These are phyloP conservation scores for Podila epicladia DNA, from an alignment of 192 early-diverging fungal genomes.

Conservation along the genomic window DNA sequence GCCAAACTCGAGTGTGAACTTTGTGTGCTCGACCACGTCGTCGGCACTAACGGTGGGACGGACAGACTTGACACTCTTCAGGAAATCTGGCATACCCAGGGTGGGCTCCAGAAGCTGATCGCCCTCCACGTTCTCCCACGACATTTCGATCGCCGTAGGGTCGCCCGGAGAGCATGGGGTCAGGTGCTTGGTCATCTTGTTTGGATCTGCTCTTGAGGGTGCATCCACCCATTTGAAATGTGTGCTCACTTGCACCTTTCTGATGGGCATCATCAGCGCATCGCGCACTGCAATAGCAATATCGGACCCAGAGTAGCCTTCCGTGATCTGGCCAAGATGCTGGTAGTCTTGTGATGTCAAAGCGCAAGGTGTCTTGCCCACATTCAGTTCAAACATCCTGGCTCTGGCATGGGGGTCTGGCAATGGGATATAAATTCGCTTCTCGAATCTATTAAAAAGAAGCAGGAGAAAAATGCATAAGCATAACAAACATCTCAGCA, in stretches of 20 bases:
- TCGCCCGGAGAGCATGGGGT: slow-evolving; percentile 98
- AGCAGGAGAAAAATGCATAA: no score
- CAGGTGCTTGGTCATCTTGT: slow-evolving; percentile 64
- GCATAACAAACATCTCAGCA: neutral
- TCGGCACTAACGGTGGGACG: slow-evolving; percentile 86
- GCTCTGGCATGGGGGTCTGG: slow-evolving; percentile 89
- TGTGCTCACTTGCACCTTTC: slow-evolving; percentile 94
- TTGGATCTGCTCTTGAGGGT: slow-evolving; percentile 64
- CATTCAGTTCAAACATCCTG: slow-evolving; percentile 92
- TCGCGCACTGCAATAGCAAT: slow-evolving; percentile 94
- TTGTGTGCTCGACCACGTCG: slow-evolving; percentile 84
- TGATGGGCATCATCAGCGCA: slow-evolving; percentile 96
- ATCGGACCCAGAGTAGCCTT: slow-evolving; percentile 97
- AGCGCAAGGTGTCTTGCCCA: slow-evolving; percentile 91
- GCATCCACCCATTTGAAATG: slow-evolving; percentile 86
- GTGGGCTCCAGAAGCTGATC: slow-evolving; percentile 93
- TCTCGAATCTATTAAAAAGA: slow-evolving; percentile 80
- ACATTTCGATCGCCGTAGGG: slow-evolving; percentile 83
- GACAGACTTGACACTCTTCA: slow-evolving; percentile 79
- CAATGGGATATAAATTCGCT: slow-evolving; percentile 97
- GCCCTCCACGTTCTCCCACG: slow-evolving; percentile 85
- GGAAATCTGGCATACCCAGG: slow-evolving; percentile 87
- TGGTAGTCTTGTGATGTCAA: slow-evolving; percentile 78
- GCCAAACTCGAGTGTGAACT: slow-evolving; percentile 91
- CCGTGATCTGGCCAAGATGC: slow-evolving; percentile 81